Evolutionary conservation across 176 grass and related monocot species (phyloP).

Genomic region (Musa troglodytarum): DNA sequence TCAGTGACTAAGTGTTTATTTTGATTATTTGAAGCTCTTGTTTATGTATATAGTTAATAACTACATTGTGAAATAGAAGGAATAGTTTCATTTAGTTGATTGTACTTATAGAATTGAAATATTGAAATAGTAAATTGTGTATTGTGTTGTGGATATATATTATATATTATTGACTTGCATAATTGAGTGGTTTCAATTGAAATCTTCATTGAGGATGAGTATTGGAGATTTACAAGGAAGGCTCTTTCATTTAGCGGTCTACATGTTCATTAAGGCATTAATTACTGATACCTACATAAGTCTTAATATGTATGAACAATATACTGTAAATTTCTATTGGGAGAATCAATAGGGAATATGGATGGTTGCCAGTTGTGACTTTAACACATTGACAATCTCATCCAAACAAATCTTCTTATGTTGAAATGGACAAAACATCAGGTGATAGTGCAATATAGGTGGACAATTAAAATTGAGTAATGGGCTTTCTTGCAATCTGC

Average conservation of each 20-base stretch:
- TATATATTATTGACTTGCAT: no score
- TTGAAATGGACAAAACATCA: background rate
- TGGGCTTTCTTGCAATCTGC: no score
- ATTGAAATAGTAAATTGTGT: background rate
- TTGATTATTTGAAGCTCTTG: background rate
- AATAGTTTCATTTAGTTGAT: background rate
- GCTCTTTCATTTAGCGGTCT: background rate
- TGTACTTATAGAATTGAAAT: background rate
- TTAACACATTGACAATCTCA: background rate
- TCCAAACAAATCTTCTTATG: background rate
- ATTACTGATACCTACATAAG: background rate
- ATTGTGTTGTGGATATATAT: no score
- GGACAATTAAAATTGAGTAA: no score
- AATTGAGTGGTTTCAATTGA: background rate
- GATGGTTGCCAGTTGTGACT: background rate
- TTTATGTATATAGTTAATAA: background rate
- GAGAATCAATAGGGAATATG: background rate
- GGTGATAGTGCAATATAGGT: no score
- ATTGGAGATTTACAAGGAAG: background rate
- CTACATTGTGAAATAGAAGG: background rate
- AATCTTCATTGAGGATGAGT: background rate
- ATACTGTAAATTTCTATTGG: background rate
- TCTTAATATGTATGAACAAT: background rate
- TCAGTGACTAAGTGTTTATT: no score
- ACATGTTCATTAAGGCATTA: background rate